phyloP scores from a whole-genome alignment of 345 rosid species.

The Kandelia obovata region DNA sequence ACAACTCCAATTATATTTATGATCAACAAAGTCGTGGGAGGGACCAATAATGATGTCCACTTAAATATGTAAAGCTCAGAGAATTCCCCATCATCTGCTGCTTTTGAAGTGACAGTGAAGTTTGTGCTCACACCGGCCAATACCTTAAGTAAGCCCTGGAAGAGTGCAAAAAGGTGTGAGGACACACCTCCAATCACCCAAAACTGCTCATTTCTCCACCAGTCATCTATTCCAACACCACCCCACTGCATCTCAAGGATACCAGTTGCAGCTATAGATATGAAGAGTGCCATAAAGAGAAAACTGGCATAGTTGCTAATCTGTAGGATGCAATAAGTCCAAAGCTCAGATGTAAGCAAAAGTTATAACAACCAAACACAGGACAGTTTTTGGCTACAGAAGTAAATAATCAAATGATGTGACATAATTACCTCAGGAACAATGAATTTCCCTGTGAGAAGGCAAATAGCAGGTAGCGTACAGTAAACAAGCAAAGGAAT shows the following conservation, averaged over 20 bases:
- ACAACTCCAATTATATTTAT: conserved; percentile 79
- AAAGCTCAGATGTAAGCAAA: neutral
- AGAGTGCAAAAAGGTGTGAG: conserved; percentile 83
- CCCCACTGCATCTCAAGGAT: conserved; percentile 99
- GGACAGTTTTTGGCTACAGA: neutral
- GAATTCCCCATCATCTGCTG: conserved; percentile 81
- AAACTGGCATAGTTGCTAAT: conserved; percentile 90
- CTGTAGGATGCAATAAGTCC: conserved; percentile 42
- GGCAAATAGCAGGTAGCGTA: conserved; percentile 84
- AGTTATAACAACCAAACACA: neutral
- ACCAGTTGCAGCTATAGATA: conserved; percentile 88
- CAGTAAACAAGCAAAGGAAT: conserved; percentile 86
- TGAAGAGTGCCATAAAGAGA: conserved; percentile 78
- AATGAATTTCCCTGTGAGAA: conserved; percentile 87
- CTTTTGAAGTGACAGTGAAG: conserved; percentile 93
- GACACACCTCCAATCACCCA: conserved; percentile 98
- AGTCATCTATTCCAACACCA: conserved; percentile 84
- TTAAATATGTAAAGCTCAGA: conserved; percentile 93
- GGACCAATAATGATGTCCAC: conserved; percentile 87
- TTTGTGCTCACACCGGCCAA: conserved; percentile 87
- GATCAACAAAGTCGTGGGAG: conserved; percentile 82
- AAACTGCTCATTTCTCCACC: conserved; percentile 99
- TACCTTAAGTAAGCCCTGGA: conserved; percentile 95
- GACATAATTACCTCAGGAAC: conserved; percentile 79
- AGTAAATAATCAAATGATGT: neutral